Percentiles rank a stretch among this genome's conserved stretches.
phyloP scores from a whole-genome alignment of 306 rosid genomes.

The Pterocarpus santalinus region DNA sequence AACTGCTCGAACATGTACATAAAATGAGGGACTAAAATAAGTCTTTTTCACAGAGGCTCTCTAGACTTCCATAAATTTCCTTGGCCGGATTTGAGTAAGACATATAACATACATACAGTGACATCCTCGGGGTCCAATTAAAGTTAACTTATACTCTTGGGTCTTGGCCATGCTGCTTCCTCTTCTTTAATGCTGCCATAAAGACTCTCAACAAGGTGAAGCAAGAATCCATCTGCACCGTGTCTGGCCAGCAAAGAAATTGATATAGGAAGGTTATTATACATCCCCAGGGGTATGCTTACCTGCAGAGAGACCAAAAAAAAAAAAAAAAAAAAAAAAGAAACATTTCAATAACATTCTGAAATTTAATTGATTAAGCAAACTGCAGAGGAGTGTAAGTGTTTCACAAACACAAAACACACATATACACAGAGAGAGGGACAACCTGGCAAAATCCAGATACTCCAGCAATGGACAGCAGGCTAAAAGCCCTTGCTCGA shows the following conservation, averaged over 20 bases:
- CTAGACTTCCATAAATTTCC: neutral
- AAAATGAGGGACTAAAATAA: slow-evolving; percentile 14
- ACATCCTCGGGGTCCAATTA: neutral
- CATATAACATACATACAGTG: neutral
- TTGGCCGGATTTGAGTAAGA: neutral
- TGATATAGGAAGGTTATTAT: slow-evolving; percentile 72
- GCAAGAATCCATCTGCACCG: slow-evolving; percentile 84
- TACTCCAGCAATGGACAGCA: slow-evolving; percentile 86
- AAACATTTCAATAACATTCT: slow-evolving; percentile 5
- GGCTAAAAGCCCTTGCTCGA: slow-evolving; percentile 74
- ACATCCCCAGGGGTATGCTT: slow-evolving; percentile 78
- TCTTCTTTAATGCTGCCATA: slow-evolving; percentile 58
- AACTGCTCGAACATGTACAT: too few relatives aligned
- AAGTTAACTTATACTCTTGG: slow-evolving; percentile 15
- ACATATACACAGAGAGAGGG: neutral
- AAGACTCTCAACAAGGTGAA: slow-evolving; percentile 72
- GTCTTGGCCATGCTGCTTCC: slow-evolving; percentile 26
- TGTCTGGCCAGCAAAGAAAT: slow-evolving; percentile 80
- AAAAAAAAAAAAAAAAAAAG: neutral
- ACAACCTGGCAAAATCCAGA: slow-evolving; percentile 93
- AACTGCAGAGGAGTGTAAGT: neutral
- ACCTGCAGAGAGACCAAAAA: slow-evolving; percentile 56
- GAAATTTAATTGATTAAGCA: slow-evolving; percentile 12
- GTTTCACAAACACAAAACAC: slow-evolving; percentile 14
- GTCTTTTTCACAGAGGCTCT: neutral